These are phyloP conservation scores for Citrullus colocynthis DNA, from an alignment of 306 rosid genomes.

Conservation along the genomic window DNA sequence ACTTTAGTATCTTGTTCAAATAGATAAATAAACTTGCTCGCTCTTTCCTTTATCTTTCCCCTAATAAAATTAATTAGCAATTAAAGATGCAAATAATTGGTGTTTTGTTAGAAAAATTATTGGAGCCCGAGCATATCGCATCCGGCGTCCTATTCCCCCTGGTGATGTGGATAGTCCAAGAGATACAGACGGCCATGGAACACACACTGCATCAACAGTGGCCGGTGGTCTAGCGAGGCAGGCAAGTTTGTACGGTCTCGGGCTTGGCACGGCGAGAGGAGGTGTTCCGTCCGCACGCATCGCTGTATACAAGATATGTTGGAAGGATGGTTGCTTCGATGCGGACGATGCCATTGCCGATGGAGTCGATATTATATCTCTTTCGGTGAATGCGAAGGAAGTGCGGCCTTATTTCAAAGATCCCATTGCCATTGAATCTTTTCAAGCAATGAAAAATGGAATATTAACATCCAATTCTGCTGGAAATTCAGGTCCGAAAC, in stretches of 20 bases:
- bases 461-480: neutral
- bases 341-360: constrained; percentile 27
- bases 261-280: constrained; percentile 20
- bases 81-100: neutral
- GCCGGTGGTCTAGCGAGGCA: constrained; percentile 18
- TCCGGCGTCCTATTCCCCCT: fast-evolving
- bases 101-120: constrained; percentile 25
- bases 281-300: constrained; percentile 20
- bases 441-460: constrained; percentile 30
- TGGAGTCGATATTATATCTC: constrained; percentile 29
- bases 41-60: too few species aligned
- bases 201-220: constrained; percentile 24
- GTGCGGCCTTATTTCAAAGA: neutral
- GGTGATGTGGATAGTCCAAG: constrained; percentile 13
- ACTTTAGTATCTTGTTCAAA: too few species aligned
- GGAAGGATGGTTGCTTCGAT: neutral
- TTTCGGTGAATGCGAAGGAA: neutral
- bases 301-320: constrained; percentile 26
- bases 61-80: too few species aligned
- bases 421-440: constrained; percentile 34
- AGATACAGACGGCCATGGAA: constrained; percentile 19
- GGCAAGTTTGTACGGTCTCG: constrained; percentile 17
- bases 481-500: neutral
- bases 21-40: too few species aligned
- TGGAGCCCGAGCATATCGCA: constrained; percentile 23